A percentile compares a stretch with the other conserved stretches of the same genome.
phyloP scores from a whole-genome alignment of 495 filamentous ascomycete genomes.

The Podospora australis region DNA sequence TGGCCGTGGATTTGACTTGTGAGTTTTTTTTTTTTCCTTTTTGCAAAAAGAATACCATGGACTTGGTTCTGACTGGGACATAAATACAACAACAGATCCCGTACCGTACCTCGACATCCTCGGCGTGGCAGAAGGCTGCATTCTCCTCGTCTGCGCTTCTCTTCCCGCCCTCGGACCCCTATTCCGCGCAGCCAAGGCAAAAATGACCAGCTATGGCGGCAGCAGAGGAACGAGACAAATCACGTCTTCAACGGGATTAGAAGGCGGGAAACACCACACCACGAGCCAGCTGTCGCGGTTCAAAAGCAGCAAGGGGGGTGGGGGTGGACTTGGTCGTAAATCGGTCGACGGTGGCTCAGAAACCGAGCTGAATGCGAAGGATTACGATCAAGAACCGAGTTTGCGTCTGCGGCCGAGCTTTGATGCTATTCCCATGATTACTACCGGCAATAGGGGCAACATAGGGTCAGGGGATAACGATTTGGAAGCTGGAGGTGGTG shows the following conservation, averaged over 20 bases:
- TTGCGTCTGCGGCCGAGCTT: constrained; percentile 7
- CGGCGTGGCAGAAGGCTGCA: constrained; percentile 5
- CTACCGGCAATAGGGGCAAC: neutral
- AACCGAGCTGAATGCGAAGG: too few relatives aligned
- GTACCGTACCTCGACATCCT: constrained; percentile 10
- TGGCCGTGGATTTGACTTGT: constrained; percentile 7
- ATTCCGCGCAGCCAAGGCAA: neutral
- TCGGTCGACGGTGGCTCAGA: too few relatives aligned
- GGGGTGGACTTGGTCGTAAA: neutral
- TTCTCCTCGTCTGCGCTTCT: constrained; percentile 8
- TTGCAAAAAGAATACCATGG: too few relatives aligned
- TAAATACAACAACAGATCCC: neutral
- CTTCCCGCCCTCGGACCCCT: constrained; percentile 6
- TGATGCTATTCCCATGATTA: constrained; percentile 5
- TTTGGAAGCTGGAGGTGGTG: neutral
- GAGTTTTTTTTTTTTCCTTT: neutral
- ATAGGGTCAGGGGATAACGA: neutral
- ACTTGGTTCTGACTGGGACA: neutral
- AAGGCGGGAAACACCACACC: neutral
- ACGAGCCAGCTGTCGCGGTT: neutral
- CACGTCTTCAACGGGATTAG: neutral
- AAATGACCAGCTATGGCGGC: neutral
- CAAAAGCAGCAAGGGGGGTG: neutral
- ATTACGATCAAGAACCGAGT: neutral
- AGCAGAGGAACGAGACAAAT: neutral